phyloP scores from a whole-genome alignment of 192 early-diverging fungal genomes.

The Coemansia sp. region DNA sequence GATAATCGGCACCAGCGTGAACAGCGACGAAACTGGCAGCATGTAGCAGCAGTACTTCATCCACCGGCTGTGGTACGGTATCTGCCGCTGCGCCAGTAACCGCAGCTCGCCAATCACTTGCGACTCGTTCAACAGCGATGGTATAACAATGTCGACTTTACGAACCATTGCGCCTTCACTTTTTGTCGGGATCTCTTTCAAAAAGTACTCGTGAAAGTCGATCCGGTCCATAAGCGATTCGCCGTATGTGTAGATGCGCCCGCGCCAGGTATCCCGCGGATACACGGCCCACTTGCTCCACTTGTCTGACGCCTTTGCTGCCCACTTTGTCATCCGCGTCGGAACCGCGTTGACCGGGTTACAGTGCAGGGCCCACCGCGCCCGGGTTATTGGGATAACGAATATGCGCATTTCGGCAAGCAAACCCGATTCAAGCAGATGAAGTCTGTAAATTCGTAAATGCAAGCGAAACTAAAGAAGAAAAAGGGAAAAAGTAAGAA shows the following conservation, averaged over 20 bases:
- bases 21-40: slow-evolving; percentile 67
- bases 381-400: slow-evolving; percentile 42
- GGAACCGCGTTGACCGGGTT: slow-evolving; percentile 39
- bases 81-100: slow-evolving; percentile 46
- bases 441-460: background rate
- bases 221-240: slow-evolving; percentile 67
- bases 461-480: background rate
- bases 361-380: slow-evolving; percentile 52
- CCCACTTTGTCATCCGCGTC: slow-evolving; percentile 45
- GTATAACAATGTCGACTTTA: slow-evolving; percentile 46
- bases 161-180: slow-evolving; percentile 28
- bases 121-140: slow-evolving; percentile 48
- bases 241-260: slow-evolving; percentile 60
- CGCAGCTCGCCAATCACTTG: slow-evolving; percentile 54
- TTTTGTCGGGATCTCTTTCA: slow-evolving; percentile 69
- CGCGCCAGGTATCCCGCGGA: slow-evolving; percentile 58
- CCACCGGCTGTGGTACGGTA: slow-evolving; percentile 70
- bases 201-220: slow-evolving; percentile 72
- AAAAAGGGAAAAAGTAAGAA: background rate
- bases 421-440: background rate
- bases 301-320: slow-evolving; percentile 35
- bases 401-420: slow-evolving; percentile 38
- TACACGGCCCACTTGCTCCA: slow-evolving; percentile 47
- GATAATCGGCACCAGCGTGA: slow-evolving; percentile 69
- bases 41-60: slow-evolving; percentile 66